Conservation (phyloP, 192 early-diverging fungal species). For the Linnemannia elongata region DNA sequence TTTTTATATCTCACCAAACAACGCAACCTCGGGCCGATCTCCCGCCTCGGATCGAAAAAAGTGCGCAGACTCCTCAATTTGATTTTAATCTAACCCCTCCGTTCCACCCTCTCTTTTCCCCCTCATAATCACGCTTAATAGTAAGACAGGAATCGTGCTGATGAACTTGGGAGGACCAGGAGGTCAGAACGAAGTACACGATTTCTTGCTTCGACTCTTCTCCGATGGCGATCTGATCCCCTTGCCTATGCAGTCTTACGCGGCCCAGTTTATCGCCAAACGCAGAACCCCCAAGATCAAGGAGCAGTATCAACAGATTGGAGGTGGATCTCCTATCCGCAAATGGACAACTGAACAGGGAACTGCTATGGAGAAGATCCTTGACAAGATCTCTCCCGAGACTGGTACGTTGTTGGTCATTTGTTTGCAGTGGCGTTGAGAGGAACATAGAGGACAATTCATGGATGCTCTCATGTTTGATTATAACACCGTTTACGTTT, state of each 20-base stretch:
- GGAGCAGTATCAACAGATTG: conserved; percentile 93
- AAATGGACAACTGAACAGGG: conserved; percentile 93
- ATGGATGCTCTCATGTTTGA: too few relatives aligned
- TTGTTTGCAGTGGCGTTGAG: neutral
- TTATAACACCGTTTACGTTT: neutral
- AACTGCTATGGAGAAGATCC: conserved; percentile 75
- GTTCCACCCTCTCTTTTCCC: neutral
- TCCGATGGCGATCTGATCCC: conserved; percentile 94
- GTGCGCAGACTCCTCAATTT: neutral
- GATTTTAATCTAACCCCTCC: neutral
- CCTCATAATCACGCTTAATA: conserved; percentile 44
- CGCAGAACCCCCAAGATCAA: conserved; percentile 88
- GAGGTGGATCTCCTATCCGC: conserved; percentile 94
- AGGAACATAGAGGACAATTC: too few relatives aligned
- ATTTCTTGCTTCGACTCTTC: conserved; percentile 89
- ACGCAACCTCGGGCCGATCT: neutral
- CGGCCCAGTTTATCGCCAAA: conserved; percentile 83
- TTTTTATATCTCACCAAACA: neutral
- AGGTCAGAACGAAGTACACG: conserved; percentile 80
- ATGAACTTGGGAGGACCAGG: conserved; percentile 96
- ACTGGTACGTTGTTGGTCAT: conserved; percentile 67
- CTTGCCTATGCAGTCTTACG: conserved; percentile 81
- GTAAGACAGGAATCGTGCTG: conserved; percentile 83
- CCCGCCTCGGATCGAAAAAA: neutral
- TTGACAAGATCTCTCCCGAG: conserved; percentile 82